phyloP scores from a whole-genome alignment of 2,329 filamentous ascomycete genomes.

The Ophiostoma montium region DNA sequence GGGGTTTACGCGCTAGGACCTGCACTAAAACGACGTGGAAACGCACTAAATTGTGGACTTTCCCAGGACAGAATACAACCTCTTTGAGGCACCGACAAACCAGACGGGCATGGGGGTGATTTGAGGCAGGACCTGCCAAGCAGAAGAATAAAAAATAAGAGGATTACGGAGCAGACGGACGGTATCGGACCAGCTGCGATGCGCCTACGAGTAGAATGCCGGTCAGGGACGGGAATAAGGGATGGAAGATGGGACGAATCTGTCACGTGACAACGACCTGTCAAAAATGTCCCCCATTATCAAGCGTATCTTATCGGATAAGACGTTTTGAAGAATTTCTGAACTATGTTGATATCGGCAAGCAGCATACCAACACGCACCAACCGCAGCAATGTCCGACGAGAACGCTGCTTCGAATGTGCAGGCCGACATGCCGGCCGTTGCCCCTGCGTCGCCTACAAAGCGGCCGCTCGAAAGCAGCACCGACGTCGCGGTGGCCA shows the following conservation, averaged over 20 bases:
- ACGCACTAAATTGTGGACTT: neutral
- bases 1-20: neutral
- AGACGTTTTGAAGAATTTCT: conserved; percentile 2
- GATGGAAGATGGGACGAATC: too few species aligned
- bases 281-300: neutral
- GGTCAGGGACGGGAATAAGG: neutral
- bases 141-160: too few species aligned
- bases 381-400: conserved; percentile 1
- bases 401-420: neutral
- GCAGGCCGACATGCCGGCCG: neutral
- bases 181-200: neutral
- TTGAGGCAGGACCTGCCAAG: neutral
- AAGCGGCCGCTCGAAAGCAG: conserved; percentile 6
- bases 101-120: neutral
- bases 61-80: neutral
- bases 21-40: neutral
- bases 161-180: too few species aligned
- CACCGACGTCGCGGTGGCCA: neutral
- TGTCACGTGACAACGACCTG: neutral
- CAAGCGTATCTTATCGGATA: neutral
- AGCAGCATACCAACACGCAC: neutral
- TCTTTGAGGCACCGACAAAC: neutral
- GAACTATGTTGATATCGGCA: too few species aligned
- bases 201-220: neutral
- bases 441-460: conserved; percentile 1